Evolutionary conservation across 2,329 filamentous ascomycete genomes (phyloP).

Genomic region (Chaetomiaceae sp.): DNA sequence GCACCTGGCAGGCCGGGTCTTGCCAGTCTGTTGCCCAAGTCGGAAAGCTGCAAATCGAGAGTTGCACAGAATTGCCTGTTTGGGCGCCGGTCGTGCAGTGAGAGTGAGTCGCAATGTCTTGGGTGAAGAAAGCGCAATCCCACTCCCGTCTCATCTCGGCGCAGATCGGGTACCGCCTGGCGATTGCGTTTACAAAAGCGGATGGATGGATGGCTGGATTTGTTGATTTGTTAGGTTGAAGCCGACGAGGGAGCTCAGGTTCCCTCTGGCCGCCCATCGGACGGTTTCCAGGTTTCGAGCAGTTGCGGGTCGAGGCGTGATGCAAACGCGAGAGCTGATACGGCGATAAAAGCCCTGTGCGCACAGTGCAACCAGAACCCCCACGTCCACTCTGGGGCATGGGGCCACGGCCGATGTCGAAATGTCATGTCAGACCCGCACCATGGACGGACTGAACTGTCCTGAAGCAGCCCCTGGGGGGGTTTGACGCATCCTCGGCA

Average conservation of each 20-base stretch:
- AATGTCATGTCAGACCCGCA: slow-evolving; percentile 10
- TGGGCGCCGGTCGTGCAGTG: too few species aligned
- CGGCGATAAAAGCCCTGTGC: slow-evolving; percentile 8
- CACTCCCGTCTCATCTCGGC: too few species aligned
- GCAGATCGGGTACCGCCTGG: too few species aligned
- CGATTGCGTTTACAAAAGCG: too few species aligned
- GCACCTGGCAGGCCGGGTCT: slow-evolving; percentile 7
- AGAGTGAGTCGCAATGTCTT: too few species aligned
- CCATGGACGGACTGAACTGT: not conserved
- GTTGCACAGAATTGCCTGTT: not conserved
- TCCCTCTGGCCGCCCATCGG: not conserved
- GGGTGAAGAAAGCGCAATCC: too few species aligned
- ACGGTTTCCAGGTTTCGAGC: not conserved
- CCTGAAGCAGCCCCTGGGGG: slow-evolving; percentile 14
- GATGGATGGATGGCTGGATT: not conserved
- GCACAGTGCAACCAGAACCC: slow-evolving; percentile 15
- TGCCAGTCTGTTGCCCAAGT: not conserved
- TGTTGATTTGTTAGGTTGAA: not conserved
- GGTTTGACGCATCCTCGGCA: slow-evolving; percentile 15
- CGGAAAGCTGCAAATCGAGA: not conserved
- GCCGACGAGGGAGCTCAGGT: not conserved
- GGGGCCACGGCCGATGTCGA: slow-evolving; percentile 4
- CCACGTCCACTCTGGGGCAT: slow-evolving; percentile 18
- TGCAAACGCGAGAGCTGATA: slow-evolving; percentile 7
- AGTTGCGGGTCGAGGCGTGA: slow-evolving; percentile 7